phyloP scores from a whole-genome alignment of 495 filamentous ascomycete genomes.

The Podospora pseudopauciseta region DNA sequence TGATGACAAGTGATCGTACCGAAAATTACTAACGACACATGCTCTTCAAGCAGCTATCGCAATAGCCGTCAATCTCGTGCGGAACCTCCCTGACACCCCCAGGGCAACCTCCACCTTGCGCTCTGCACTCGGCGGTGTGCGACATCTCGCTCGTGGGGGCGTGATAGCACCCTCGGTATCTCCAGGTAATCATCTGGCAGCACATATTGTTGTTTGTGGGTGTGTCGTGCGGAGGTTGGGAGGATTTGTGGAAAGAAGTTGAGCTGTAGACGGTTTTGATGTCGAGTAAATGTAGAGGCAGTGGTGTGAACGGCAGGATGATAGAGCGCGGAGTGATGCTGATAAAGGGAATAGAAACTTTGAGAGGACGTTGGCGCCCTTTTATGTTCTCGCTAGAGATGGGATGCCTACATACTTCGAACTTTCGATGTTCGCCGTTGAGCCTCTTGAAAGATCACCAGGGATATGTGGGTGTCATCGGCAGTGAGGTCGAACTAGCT shows the following conservation, averaged over 20 bases:
- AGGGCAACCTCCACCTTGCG: not conserved
- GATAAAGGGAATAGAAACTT: not conserved
- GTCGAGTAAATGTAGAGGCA: not conserved
- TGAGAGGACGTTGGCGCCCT: not conserved
- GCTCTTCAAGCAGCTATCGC: not conserved
- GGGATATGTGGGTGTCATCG: not conserved
- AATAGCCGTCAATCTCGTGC: not conserved
- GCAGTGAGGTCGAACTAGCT: not conserved
- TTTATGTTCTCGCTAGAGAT: not conserved
- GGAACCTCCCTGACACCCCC: not conserved
- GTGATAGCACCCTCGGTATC: not conserved
- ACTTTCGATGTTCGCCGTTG: not conserved
- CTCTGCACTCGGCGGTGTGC: not conserved
- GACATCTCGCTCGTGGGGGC: not conserved
- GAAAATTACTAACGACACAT: not conserved
- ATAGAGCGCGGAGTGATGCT: not conserved
- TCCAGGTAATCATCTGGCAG: not conserved
- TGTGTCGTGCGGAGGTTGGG: not conserved
- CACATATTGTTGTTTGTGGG: not conserved
- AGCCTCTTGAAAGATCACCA: not conserved
- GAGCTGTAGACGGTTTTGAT: not conserved
- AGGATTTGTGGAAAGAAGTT: not conserved
- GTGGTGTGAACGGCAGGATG: not conserved
- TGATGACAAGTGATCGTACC: not conserved
- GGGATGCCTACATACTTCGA: not conserved